Evolutionary conservation across 306 rosid species (phyloP), one percentile per base, ranked within the genome.

Genomic region (Rosa lucieae): DNA sequence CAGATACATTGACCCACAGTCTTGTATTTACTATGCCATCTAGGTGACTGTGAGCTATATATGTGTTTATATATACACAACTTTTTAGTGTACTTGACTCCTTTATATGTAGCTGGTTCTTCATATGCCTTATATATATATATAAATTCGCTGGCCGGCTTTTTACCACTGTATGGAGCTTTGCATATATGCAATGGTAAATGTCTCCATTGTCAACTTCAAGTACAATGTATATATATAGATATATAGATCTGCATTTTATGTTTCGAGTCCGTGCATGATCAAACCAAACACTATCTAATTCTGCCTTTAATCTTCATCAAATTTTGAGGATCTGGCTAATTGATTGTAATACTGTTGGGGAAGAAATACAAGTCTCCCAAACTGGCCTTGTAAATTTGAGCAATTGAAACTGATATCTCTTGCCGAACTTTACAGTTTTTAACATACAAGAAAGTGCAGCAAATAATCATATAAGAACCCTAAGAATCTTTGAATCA

Each of bases 1-100:
- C 47, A 39, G 29, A 39, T 39, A 62, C 21, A 66, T 67, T 67
- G 71, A 67, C 71, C 47, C 71, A 39, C 47, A 15, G 71, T 67
- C 47, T 67, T 67, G 71, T 67, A 37, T 67, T 67, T 67, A 35
- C 23, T 67, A 7, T 35, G 46, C 70, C 70, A 35, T 62, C 8
- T 29, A 29, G 20, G 17, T 63, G n/a, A 35, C 32, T 67, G 47
- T 32, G 26, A 67, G 70, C 43, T 63, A 32, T 62, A 26, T 63
- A 32, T 63, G 39, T 32, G 39, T 63, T 35, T 66, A 4, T 35
- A 37, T 62, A 12, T 62, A 62, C 35, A 12, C 42, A 5, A 62
- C 67, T 62, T 62, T 62, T 29, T 10, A 26, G 40, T 62, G 67
- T 62, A 62, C 68, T 13, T 13, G 42, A 29, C 8, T 43, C 20